Conservation (phyloP, 306 rosid species). For the Mucuna pruriens region DNA sequence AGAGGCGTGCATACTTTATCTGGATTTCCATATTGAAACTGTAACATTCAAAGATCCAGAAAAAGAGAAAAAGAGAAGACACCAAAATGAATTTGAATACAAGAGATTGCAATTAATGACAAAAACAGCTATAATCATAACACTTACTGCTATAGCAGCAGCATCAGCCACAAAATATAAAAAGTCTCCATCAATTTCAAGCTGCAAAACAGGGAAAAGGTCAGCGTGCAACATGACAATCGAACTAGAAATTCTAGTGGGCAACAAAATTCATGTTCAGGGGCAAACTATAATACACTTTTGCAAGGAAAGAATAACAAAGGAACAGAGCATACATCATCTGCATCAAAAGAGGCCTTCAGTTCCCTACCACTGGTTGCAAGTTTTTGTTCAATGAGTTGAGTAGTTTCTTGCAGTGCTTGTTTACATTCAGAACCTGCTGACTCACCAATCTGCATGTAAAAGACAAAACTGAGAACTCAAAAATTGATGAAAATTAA, state of each 20-base stretch:
- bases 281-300: slow-evolving; percentile 21
- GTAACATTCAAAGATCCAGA: slow-evolving; percentile 44
- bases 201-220: slow-evolving; percentile 60
- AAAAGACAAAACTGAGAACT: background rate
- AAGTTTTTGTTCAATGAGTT: slow-evolving; percentile 70
- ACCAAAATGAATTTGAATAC: slow-evolving; percentile 17
- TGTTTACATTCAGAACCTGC: slow-evolving; percentile 92
- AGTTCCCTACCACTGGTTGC: slow-evolving; percentile 52
- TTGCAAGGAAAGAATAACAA: slow-evolving; percentile 27
- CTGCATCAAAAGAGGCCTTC: slow-evolving; percentile 73
- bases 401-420: slow-evolving; percentile 77
- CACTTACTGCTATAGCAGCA: slow-evolving; percentile 71
- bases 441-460: slow-evolving; percentile 81
- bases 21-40: slow-evolving; percentile 99
- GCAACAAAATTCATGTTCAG: background rate
- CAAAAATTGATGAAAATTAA: background rate
- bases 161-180: slow-evolving; percentile 86
- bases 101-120: background rate
- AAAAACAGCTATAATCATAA: slow-evolving; percentile 29
- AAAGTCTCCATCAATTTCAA: slow-evolving; percentile 87
- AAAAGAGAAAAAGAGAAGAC: slow-evolving; percentile 23
- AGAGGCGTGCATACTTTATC: slow-evolving; percentile 80
- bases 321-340: slow-evolving; percentile 60
- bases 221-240: slow-evolving; percentile 32
- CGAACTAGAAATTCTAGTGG: background rate